Base-by-base conservation (phyloP, 306 rosid species). In the Gillenia trifoliata region DNA sequence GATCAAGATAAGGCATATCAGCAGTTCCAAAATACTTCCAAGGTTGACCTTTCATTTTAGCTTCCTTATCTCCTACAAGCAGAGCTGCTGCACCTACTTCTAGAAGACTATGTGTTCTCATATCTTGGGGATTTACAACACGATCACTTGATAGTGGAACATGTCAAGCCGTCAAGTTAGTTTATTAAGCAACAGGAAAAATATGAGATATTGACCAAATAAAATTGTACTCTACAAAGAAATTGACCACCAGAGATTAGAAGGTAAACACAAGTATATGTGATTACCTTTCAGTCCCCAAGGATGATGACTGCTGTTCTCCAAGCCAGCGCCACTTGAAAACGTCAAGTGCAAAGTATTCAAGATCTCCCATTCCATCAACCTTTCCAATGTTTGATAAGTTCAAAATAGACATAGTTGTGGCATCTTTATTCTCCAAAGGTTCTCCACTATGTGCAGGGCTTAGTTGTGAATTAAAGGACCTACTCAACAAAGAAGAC, bases 271-370 rank as follows among this genome's bases (percentile, higher is more conserved):
- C 22, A 59, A 57, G 38, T 64, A 86, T 54, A 63, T 68, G 75
- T 65, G 74, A 69, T 79, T 85, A 92, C 99, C 85, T 89, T 74
- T 90, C 93, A 64, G 80, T 68, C 80, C 77, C 88, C 60, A 83
- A 76, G 59, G 79, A 82, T 61, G 98, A 85, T 66, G 89, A 81
- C 63, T 71, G 91, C 3, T 75, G 79, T 67, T 86, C 92, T 82
- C 88, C 92, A 49, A 87, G 91, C 99, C 99, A 95, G 75, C 98
- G 98, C 99, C 99, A 95, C 74, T 92, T 88, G 54, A 95, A 82
- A 82, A 88, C 92, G 74, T 95, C 99, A 64, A 75, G 76, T 64
- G 99, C 89, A 80, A 90, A 80, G 85, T 86, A 90, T 75, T 83
- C 89, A 73, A 74, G 72, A 85, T 95, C 90, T n/a, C 86, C 89